Conservation (phyloP, 139 green algal genomes). For the Spirogloea muscicola region DNA sequence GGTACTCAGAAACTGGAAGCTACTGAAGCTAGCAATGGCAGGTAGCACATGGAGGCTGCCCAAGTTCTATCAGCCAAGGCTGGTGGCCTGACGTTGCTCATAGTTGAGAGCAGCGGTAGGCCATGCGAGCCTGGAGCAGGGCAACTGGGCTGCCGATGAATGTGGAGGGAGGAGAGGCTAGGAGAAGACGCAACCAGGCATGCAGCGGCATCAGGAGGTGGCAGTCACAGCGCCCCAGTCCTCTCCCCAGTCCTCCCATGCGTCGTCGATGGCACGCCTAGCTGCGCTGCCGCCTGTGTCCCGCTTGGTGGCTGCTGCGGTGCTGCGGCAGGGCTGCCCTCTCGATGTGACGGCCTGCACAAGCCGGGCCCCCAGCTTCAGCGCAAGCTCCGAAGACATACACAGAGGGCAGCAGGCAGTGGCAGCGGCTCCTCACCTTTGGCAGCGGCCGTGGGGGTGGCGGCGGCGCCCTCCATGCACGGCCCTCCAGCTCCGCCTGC, state of each 20-base stretch:
- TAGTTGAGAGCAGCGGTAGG: too few relatives aligned
- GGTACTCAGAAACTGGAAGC: too few relatives aligned
- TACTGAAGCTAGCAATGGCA: too few relatives aligned
- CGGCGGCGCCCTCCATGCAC: background rate
- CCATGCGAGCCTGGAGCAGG: too few relatives aligned
- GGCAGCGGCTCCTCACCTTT: background rate
- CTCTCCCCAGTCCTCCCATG: constrained; percentile 34
- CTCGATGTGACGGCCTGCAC: background rate
- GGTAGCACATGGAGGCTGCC: too few relatives aligned
- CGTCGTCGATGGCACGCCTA: background rate
- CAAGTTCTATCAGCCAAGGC: too few relatives aligned
- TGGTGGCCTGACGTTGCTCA: too few relatives aligned
- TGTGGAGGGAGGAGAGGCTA: too few relatives aligned
- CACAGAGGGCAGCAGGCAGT: background rate
- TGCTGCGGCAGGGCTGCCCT: background rate
- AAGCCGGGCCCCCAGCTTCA: background rate
- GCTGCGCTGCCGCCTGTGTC: constrained; percentile 1
- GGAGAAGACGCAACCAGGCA: too few relatives aligned
- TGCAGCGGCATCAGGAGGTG: constrained; percentile 21
- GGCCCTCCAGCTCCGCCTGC: background rate
- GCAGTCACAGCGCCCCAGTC: constrained; percentile 20
- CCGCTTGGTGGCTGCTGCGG: background rate
- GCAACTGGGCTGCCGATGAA: too few relatives aligned
- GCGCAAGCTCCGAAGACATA: background rate
- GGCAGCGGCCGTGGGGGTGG: background rate